Base-by-base conservation (phyloP, 2,329 filamentous ascomycete genomes). In the Cercospora zeae-maydis region DNA sequence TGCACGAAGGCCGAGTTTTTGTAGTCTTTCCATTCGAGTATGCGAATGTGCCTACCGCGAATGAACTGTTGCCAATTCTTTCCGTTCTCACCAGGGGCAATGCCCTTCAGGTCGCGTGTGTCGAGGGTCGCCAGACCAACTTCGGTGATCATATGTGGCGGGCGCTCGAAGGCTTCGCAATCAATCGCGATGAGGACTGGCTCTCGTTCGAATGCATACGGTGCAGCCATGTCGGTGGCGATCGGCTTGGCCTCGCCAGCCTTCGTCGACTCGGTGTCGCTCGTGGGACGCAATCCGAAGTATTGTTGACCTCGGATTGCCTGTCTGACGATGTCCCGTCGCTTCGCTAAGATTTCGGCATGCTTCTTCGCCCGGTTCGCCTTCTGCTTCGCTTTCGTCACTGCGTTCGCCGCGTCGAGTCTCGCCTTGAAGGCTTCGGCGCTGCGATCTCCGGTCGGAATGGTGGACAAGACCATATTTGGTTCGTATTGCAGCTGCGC, bases 71-170 rank as follows among this genome's bases (percentile, higher is more conserved):
- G 84, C 92, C 93, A 97, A 37, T 86, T 81, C 42, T 78, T 70
- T 2, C 87, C 91, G 27, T 79, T 76, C 2, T 78, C 70, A 0
- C 90, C 90, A 2, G 90, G 89, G 0, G 84, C 71, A 0, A 86
- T 65, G 7, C 75, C 77, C 1, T 76, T 70, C 21, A 92, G 75
- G 56, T 85, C 81, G 19, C 78, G 74, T 0, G 89, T 92, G 73
- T 98, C 92, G 0, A 98, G 80, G 2, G 88, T 87, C 1, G 91
- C 88, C 42, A 99, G 81, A 0, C 95, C 95, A 39, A 99, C 82
- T 75, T 99, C 95, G 0, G 93, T 96, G 63, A 98, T 83, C 11
- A 84, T 79, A 34, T 82, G 79, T 11, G 86, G 84, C 49, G 84
- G 80, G 21, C 78, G 77, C 75, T 99, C 95, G 62, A 88, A 91